Conservation (phyloP, 257 asterid genomes). For the Petunia axillaris region DNA sequence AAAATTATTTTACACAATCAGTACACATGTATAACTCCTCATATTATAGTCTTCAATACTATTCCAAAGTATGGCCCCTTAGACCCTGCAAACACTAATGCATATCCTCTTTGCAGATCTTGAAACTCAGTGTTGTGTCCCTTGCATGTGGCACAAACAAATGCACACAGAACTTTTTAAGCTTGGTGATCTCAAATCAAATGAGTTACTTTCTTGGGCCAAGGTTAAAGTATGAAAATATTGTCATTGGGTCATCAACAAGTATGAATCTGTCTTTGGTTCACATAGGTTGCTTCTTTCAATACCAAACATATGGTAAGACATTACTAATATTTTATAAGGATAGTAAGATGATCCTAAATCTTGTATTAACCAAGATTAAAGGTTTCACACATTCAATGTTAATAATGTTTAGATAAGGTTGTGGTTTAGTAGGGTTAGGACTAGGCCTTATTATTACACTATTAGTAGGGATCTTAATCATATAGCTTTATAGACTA, state of each 20-base stretch:
- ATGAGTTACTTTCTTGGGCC: constrained; percentile 19
- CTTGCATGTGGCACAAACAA: constrained; percentile 12
- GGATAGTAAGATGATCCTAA: constrained; percentile 22
- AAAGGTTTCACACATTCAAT: background rate
- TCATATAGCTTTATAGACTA: constrained; percentile 26
- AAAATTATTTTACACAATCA: too few relatives aligned
- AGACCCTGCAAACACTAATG: background rate
- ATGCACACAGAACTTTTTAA: constrained; percentile 18
- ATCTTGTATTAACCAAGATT: constrained; percentile 4
- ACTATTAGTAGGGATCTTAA: constrained; percentile 3
- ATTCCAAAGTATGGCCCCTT: background rate
- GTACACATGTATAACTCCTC: too few relatives aligned
- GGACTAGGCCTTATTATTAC: constrained; percentile 11
- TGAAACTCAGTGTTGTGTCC: constrained; percentile 12
- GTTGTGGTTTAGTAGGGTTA: constrained; percentile 13
- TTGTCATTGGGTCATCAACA: constrained; percentile 26
- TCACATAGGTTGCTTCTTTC: constrained; percentile 9
- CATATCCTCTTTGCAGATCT: background rate
- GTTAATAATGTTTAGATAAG: background rate
- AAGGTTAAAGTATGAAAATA: constrained; percentile 2
- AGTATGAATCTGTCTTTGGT: constrained; percentile 20
- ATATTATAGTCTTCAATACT: background rate
- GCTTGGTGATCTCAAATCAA: constrained; percentile 12
- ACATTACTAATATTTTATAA: background rate
- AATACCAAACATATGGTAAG: background rate